Evolutionary conservation across 805 yeast species (phyloP), one percentile per base, ranked within the genome.

Genomic region (Danielozyma ontarioensis): DNA sequence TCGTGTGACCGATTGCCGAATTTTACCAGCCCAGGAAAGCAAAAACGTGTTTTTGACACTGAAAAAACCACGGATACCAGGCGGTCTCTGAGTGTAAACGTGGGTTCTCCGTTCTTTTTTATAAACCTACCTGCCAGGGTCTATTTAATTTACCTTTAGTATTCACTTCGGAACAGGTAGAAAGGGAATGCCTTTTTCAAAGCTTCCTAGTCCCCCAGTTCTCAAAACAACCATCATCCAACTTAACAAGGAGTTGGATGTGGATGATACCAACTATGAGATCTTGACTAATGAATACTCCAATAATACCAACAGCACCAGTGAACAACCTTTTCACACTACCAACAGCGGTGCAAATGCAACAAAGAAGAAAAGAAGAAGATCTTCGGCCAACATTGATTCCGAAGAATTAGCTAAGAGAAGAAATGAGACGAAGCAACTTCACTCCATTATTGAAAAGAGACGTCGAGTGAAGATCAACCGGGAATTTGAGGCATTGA

Each of bases 401-500:
- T 57, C 62, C 23, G 64, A 62, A 31, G 72, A 66, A 40, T 49
- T 65, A 35, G 66, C 63, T 11, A 57, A 60, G 44, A 33, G 72
- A n/a, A 61, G 57, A 34, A 51, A 54, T 28, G 72, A 66, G 42
- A 66, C 70, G 1, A 66, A 64, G 38, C 71, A 65, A 44, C 53
- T 64, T 25, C 95, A 85, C 53, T 79, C 88, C 2, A 78, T 82
- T 26, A 85, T 85, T 38, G 95, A 85, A 55, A 81, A 85, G 48
- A 74, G 84, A 46, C 68, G 95, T 44, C 63, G 95, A 39, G 73
- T 80, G 33, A 82, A 83, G 50, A 82, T 85, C 68, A 85, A 85
- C 55, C 64, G 88, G 34, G 93, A 85, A 55, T 85, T 83, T 51
- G 93, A 83, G 51, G 86, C 89, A 1, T 68, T 85, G 42, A 82